Conservation (phyloP, 768 basidiomycete genomes). For the Rhodotorula taiwanensis region DNA sequence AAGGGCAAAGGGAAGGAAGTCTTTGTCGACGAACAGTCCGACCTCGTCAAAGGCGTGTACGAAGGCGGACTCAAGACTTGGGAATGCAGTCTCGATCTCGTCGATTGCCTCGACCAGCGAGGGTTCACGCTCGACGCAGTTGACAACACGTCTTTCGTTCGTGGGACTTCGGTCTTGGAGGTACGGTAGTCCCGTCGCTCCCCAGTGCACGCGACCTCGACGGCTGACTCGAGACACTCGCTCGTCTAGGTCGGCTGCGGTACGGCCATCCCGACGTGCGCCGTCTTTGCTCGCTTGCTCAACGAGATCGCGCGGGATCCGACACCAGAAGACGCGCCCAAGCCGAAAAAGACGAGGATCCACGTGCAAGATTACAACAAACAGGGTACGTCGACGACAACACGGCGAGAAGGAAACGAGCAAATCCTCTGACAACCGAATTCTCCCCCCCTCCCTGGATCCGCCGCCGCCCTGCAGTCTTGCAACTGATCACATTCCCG, state of each 20-base stretch:
- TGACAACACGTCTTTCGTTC: conserved; percentile 40
- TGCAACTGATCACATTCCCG: conserved; percentile 43
- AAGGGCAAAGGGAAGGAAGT: conserved; percentile 43
- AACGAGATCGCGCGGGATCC: conserved; percentile 31
- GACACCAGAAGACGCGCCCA: conserved; percentile 14
- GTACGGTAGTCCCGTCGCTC: conserved; percentile 50
- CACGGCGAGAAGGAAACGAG: too few species aligned
- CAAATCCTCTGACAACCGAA: too few species aligned
- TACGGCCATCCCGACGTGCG: conserved; percentile 75
- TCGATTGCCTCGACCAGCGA: conserved; percentile 51
- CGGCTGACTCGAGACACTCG: too few species aligned
- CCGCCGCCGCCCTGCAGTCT: conserved; percentile 7
- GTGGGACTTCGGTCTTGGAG: conserved; percentile 63
- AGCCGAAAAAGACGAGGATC: conserved; percentile 50
- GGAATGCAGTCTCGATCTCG: conserved; percentile 89
- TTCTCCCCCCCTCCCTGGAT: neutral
- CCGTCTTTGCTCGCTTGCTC: conserved; percentile 58
- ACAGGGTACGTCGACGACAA: too few species aligned
- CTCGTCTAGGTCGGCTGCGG: conserved; percentile 75
- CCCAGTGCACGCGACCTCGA: too few species aligned
- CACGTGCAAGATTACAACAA: conserved; percentile 90
- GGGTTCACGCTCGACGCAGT: conserved; percentile 30
- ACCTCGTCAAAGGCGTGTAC: conserved; percentile 83
- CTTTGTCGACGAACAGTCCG: conserved; percentile 75
- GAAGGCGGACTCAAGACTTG: conserved; percentile 97